phyloP scores from a whole-genome alignment of 2,329 filamentous ascomycete species.

The Alternaria triticina region DNA sequence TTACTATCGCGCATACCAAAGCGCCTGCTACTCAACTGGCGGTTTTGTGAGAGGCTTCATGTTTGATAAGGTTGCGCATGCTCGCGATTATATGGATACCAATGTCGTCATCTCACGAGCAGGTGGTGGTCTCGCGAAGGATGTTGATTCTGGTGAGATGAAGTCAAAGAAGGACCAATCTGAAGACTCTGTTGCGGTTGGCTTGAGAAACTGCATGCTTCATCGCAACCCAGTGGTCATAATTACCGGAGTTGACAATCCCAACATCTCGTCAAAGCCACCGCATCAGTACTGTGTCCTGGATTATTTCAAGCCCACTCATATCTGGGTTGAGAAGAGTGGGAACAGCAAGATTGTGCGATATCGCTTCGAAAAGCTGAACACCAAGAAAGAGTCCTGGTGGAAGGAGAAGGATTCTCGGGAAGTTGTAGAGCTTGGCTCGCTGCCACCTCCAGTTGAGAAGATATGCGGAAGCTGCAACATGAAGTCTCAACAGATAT shows the following conservation, averaged over 20 bases:
- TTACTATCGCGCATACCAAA: constrained; percentile 68
- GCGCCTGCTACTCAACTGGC: constrained; percentile 61
- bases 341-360: constrained; percentile 58
- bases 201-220: constrained; percentile 56
- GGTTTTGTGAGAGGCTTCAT: constrained; percentile 64
- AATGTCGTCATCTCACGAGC: constrained; percentile 69
- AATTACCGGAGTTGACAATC: constrained; percentile 60
- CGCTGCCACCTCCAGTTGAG: constrained; percentile 38
- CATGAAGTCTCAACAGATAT: constrained; percentile 45
- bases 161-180: constrained; percentile 56
- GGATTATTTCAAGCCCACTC: constrained; percentile 71
- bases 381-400: constrained; percentile 61
- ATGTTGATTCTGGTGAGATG: constrained; percentile 55
- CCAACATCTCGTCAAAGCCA: constrained; percentile 56
- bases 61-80: constrained; percentile 61
- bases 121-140: constrained; percentile 61
- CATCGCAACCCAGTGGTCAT: constrained; percentile 59
- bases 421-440: constrained; percentile 39
- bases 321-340: constrained; percentile 70
- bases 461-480: constrained; percentile 47
- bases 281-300: constrained; percentile 69
- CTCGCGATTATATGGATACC: constrained; percentile 64
- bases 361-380: constrained; percentile 70
- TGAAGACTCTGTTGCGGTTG: constrained; percentile 45
- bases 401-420: constrained; percentile 56